A percentile compares a stretch with the other conserved stretches of the same genome.
These are phyloP conservation scores for Dicorynia guianensis DNA, from an alignment of 306 rosid species.

Conservation along the genomic window DNA sequence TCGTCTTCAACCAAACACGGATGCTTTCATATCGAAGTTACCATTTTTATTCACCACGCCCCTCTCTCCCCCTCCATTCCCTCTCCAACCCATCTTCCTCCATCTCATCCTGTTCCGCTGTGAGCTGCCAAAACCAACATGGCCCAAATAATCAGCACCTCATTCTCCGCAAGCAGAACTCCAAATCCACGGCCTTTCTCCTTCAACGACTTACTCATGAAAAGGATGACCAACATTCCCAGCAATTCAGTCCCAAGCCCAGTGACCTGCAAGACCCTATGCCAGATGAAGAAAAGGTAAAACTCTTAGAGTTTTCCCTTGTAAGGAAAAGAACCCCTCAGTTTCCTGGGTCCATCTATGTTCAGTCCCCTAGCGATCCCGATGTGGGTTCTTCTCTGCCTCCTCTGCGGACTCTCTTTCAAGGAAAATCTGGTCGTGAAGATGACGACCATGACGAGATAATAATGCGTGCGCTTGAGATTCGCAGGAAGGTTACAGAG, in stretches of 20 bases:
- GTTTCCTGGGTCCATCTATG: conserved; percentile 89
- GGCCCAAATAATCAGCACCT: conserved; percentile 40
- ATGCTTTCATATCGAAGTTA: conserved; percentile 52
- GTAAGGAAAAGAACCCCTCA: conserved; percentile 84
- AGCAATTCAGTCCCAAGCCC: conserved; percentile 15
- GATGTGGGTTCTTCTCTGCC: conserved; percentile 77
- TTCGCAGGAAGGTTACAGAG: conserved; percentile 79
- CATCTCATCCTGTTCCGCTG: conserved; percentile 14
- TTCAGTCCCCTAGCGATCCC: conserved; percentile 77
- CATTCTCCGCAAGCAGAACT: conserved; percentile 68
- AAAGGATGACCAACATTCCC: neutral
- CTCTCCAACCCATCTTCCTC: neutral
- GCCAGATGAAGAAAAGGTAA: conserved; percentile 56
- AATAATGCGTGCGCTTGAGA: conserved; percentile 82
- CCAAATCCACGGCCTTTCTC: conserved; percentile 31
- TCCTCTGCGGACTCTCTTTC: conserved; percentile 57
- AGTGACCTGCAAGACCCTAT: conserved; percentile 44
- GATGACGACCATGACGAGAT: conserved; percentile 50
- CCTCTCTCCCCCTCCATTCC: conserved; percentile 34
- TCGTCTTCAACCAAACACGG: neutral
- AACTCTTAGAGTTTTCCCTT: conserved; percentile 79
- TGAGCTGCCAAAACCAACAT: conserved; percentile 47
- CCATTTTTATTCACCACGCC: conserved; percentile 38
- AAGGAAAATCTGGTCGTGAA: neutral
- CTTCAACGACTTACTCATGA: conserved; percentile 51